Evolutionary conservation across 2,329 filamentous ascomycete species (phyloP).

Genomic region (Nectriaceae sp.): DNA sequence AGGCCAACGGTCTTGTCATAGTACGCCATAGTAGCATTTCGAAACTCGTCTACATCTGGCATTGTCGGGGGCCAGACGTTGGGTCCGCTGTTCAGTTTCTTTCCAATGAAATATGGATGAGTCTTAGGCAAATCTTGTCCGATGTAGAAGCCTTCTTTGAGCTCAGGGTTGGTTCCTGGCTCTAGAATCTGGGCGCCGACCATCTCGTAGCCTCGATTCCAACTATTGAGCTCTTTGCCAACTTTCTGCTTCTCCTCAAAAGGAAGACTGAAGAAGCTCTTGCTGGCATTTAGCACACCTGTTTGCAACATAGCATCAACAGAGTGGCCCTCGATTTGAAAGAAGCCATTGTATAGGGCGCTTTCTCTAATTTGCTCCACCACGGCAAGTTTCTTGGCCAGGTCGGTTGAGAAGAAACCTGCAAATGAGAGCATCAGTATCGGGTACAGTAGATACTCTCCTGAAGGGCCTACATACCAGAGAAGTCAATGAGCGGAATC

Average conservation of each 20-base stretch:
- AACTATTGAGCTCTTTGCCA: slow-evolving; percentile 37
- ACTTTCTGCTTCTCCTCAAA: slow-evolving; percentile 46
- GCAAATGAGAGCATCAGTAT: not conserved
- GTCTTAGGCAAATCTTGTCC: slow-evolving; percentile 41
- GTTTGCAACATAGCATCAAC: slow-evolving; percentile 43
- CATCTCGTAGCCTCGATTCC: slow-evolving; percentile 53
- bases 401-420: slow-evolving; percentile 22
- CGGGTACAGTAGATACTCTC: not conserved
- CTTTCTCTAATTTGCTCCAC: slow-evolving; percentile 39
- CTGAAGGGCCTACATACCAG: slow-evolving; percentile 18
- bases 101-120: slow-evolving; percentile 43
- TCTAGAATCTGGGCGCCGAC: slow-evolving; percentile 48
- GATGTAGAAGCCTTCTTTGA: slow-evolving; percentile 44
- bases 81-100: slow-evolving; percentile 42
- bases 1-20: slow-evolving; percentile 41
- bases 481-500: slow-evolving; percentile 33
- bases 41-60: slow-evolving; percentile 35
- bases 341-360: slow-evolving; percentile 52
- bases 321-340: slow-evolving; percentile 52
- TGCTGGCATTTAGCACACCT: slow-evolving; percentile 41
- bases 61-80: slow-evolving; percentile 46
- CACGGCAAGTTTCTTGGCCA: slow-evolving; percentile 26
- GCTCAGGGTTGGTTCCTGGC: slow-evolving; percentile 44
- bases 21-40: slow-evolving; percentile 41
- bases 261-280: slow-evolving; percentile 51